Conservation (phyloP, 768 basidiomycete genomes). For the Termitomyces sp. region DNA sequence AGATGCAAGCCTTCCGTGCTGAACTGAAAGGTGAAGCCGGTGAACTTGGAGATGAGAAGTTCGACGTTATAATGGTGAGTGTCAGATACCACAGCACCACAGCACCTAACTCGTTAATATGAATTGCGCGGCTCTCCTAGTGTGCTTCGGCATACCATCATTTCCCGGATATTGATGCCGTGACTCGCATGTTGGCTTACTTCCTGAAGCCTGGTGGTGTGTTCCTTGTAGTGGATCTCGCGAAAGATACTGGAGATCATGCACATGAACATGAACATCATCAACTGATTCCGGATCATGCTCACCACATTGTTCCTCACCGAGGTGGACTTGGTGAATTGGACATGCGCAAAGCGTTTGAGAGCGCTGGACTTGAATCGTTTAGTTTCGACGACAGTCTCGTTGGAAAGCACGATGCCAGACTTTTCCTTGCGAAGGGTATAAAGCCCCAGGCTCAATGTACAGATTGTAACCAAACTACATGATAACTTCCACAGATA, state of each 20-base stretch:
- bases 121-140: slow-evolving; percentile 27
- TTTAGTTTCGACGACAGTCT: slow-evolving; percentile 36
- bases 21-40: slow-evolving; percentile 44
- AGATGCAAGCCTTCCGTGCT: slow-evolving; percentile 60
- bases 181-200: slow-evolving; percentile 48
- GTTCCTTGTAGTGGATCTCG: slow-evolving; percentile 55
- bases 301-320: slow-evolving; percentile 52
- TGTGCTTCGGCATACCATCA: slow-evolving; percentile 70
- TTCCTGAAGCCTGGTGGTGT: slow-evolving; percentile 62
- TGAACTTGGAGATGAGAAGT: slow-evolving; percentile 49
- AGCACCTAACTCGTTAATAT: not conserved
- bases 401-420: slow-evolving; percentile 27
- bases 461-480: not conserved
- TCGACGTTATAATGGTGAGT: slow-evolving; percentile 70
- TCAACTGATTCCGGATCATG: slow-evolving; percentile 25
- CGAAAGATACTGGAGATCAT: slow-evolving; percentile 11
- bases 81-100: not conserved
- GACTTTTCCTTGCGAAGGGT: slow-evolving; percentile 59
- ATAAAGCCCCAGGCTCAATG: slow-evolving; percentile 23
- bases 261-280: slow-evolving; percentile 10
- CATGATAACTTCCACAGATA: too few species aligned
- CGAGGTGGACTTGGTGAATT: slow-evolving; percentile 47
- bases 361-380: slow-evolving; percentile 46
- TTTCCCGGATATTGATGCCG: slow-evolving; percentile 44
- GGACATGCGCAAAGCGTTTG: slow-evolving; percentile 48